Conservation (phyloP, 192 early-diverging fungal species). For the Umbelopsis sp. region DNA sequence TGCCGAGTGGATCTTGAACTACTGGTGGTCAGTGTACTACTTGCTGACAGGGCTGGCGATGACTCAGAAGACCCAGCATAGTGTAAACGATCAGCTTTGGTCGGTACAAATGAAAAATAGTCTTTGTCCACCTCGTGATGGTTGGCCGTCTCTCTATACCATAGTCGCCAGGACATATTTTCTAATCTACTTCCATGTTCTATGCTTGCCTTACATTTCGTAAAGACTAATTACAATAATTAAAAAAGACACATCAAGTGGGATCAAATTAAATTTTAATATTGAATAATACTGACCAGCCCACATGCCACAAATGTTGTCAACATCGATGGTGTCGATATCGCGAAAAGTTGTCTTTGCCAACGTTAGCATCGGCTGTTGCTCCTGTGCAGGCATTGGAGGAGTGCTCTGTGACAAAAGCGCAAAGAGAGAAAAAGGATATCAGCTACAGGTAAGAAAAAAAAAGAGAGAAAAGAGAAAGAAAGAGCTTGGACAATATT, state of each 20-base stretch:
- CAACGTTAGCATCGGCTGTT: slow-evolving; percentile 26
- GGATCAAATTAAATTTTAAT: neutral
- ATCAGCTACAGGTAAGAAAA: neutral
- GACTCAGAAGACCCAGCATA: slow-evolving; percentile 4
- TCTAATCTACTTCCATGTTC: slow-evolving; percentile 33
- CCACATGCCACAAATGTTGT: slow-evolving; percentile 30
- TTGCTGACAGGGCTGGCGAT: slow-evolving; percentile 13
- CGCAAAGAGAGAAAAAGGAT: neutral
- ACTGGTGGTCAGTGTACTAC: slow-evolving; percentile 19
- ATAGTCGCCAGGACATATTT: slow-evolving; percentile 42
- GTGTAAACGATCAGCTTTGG: slow-evolving; percentile 10
- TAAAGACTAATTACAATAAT: slow-evolving; percentile 25
- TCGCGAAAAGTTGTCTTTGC: slow-evolving; percentile 29
- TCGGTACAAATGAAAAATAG: slow-evolving; percentile 6
- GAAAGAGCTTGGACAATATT: neutral
- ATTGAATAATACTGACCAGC: slow-evolving; percentile 23
- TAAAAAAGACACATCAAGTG: neutral
- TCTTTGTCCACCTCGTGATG: slow-evolving; percentile 15
- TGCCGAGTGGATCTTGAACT: slow-evolving; percentile 11
- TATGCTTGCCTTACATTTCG: slow-evolving; percentile 34
- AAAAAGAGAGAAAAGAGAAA: slow-evolving; percentile 12
- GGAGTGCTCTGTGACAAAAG: neutral
- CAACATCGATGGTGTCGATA: slow-evolving; percentile 8
- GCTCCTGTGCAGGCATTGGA: slow-evolving; percentile 9
- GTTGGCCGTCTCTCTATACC: slow-evolving; percentile 31